These are phyloP conservation scores for Cylindrotheca closterium DNA, from an alignment of 108 stramenopile genomes.

Conservation along the genomic window DNA sequence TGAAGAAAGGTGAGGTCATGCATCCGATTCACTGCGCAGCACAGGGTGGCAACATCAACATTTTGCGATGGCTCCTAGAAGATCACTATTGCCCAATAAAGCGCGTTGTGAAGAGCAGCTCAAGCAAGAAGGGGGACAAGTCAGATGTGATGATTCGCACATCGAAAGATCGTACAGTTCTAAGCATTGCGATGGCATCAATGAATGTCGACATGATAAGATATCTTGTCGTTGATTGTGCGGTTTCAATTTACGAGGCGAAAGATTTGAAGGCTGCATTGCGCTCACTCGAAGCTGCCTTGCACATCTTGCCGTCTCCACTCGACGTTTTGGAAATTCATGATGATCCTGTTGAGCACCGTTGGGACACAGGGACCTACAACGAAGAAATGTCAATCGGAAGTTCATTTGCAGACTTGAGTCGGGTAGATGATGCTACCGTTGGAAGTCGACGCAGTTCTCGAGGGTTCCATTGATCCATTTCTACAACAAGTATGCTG, in stretches of 20 bases:
- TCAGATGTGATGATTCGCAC: conserved; percentile 55
- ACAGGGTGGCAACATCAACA: conserved; percentile 64
- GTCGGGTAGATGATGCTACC: conserved; percentile 24
- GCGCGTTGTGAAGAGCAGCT: conserved; percentile 38
- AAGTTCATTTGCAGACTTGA: conserved; percentile 37
- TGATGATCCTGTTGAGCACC: conserved; percentile 13
- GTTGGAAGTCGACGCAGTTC: conserved; percentile 11
- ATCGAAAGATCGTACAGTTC: conserved; percentile 68
- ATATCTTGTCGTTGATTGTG: conserved; percentile 71
- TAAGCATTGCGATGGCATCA: conserved; percentile 71
- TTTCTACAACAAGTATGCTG: conserved; percentile 86
- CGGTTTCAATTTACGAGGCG: conserved; percentile 60
- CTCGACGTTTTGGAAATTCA: conserved; percentile 1
- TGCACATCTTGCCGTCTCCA: conserved; percentile 35
- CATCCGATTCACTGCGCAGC: conserved; percentile 84
- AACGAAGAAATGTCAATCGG: conserved; percentile 35
- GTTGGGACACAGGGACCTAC: conserved; percentile 36
- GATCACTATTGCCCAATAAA: conserved; percentile 80
- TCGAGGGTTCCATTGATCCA: conserved; percentile 79
- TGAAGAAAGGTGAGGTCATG: conserved; percentile 52
- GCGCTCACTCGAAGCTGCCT: conserved; percentile 61
- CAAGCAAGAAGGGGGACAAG: conserved; percentile 25
- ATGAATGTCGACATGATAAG: conserved; percentile 62
- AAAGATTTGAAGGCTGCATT: conserved; percentile 51
- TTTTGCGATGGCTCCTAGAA: conserved; percentile 82